Evolutionary conservation across 2,329 filamentous ascomycete genomes (phyloP).

Genomic region (Xylariomycetidae sp.): DNA sequence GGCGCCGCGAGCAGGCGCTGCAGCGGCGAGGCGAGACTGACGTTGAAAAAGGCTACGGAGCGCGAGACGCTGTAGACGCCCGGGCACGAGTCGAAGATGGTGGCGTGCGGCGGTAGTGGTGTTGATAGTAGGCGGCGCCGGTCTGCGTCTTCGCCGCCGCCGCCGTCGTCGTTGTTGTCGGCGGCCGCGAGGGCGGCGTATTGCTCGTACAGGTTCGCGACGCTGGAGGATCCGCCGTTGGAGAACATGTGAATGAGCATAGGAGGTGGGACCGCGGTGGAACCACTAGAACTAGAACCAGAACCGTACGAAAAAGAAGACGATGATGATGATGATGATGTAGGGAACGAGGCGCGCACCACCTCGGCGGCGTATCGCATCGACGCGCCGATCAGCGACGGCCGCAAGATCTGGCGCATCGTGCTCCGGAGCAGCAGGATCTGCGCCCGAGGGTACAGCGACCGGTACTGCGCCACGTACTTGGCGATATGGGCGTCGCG

Average conservation of each 20-base stretch:
- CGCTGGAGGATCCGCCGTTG: slow-evolving; percentile 44
- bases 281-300: too few species aligned
- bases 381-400: slow-evolving; percentile 25
- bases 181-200: slow-evolving; percentile 24
- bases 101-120: slow-evolving; percentile 37
- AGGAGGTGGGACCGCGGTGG: slow-evolving; percentile 23
- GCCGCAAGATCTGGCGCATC: slow-evolving; percentile 31
- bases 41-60: slow-evolving; percentile 35
- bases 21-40: slow-evolving; percentile 28
- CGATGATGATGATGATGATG: too few species aligned
- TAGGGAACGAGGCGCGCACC: slow-evolving; percentile 30
- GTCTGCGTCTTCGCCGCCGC: too few species aligned
- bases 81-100: slow-evolving; percentile 45
- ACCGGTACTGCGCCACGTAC: slow-evolving; percentile 42
- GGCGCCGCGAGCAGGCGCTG: slow-evolving; percentile 25
- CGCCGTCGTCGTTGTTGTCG: too few species aligned
- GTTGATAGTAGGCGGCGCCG: too few species aligned
- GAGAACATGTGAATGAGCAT: slow-evolving; percentile 48
- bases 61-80: slow-evolving; percentile 37
- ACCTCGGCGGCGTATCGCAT: slow-evolving; percentile 36
- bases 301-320: too few species aligned
- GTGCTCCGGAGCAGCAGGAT: slow-evolving; percentile 44
- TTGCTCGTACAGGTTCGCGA: slow-evolving; percentile 34
- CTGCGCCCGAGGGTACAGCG: slow-evolving; percentile 37
- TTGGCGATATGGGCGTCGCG: slow-evolving; percentile 47